Evolutionary conservation across 2,329 filamentous ascomycete genomes (phyloP).

Genomic region (Geoglossum cookeanum): DNA sequence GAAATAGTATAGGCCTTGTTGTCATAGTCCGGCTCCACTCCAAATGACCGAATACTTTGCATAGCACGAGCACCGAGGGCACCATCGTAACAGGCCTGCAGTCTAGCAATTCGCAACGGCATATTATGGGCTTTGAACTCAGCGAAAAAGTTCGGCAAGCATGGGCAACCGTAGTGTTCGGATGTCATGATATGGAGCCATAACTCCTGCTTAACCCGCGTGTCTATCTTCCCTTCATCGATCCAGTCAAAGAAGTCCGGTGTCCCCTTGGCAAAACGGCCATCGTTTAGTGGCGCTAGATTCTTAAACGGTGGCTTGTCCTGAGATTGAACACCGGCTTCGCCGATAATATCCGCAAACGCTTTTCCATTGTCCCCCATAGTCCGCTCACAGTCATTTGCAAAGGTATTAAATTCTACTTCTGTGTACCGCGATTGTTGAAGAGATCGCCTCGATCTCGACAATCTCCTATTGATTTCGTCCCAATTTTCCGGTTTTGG

Average conservation of each 20-base stretch:
- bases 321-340: no score
- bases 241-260: conserved; percentile 19
- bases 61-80: conserved; percentile 20
- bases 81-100: conserved; percentile 22
- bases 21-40: conserved; percentile 18
- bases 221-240: conserved; percentile 12
- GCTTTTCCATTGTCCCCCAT: no score
- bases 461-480: no score
- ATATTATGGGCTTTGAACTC: conserved; percentile 21
- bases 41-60: conserved; percentile 21
- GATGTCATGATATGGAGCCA: conserved; percentile 17
- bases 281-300: conserved; percentile 19
- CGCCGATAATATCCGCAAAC: no score
- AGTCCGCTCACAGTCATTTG: neutral
- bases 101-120: conserved; percentile 13
- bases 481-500: no score
- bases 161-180: conserved; percentile 14
- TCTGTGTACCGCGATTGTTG: no score
- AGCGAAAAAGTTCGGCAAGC: conserved; percentile 25
- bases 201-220: conserved; percentile 13
- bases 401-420: no score
- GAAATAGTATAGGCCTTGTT: conserved; percentile 22
- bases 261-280: conserved; percentile 13
- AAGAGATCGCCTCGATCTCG: no score
- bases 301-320: conserved; percentile 19